Conservation (phyloP, 106 monocot species). For the Amphibolis antarctica region DNA sequence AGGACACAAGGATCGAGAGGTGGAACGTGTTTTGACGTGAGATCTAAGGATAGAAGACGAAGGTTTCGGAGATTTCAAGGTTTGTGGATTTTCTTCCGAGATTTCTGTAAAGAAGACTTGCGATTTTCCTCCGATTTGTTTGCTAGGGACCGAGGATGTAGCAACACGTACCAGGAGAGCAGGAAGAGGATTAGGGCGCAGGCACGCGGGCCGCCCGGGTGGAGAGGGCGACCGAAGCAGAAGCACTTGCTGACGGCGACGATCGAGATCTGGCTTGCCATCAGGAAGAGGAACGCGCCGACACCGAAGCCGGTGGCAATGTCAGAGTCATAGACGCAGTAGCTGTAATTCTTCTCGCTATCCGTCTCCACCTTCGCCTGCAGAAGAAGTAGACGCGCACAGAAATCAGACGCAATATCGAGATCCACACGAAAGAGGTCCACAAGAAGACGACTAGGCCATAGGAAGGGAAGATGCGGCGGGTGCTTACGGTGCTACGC, state of each 20-base stretch:
- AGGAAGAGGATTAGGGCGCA: conserved; percentile 21
- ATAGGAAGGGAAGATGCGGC: neutral
- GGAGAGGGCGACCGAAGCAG: conserved; percentile 20
- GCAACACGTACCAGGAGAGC: conserved; percentile 19
- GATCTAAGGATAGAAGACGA: neutral
- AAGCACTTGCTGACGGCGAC: conserved; percentile 15
- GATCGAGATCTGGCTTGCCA: conserved; percentile 17
- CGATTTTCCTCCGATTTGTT: too few relatives aligned
- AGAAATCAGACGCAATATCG: conserved; percentile 5
- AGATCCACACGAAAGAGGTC: neutral
- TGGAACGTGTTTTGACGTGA: neutral
- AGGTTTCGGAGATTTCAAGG: too few relatives aligned
- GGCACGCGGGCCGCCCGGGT: conserved; percentile 19
- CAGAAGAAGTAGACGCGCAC: neutral
- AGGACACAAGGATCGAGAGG: neutral
- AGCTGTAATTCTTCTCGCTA: conserved; percentile 13
- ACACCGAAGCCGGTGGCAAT: conserved; percentile 21
- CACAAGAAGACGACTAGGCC: too few relatives aligned
- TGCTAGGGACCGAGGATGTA: too few relatives aligned
- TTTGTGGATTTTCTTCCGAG: too few relatives aligned
- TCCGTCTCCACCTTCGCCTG: conserved; percentile 11
- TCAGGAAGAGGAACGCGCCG: conserved; percentile 15
- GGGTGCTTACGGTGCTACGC: conserved; percentile 16
- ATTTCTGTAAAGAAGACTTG: too few relatives aligned
- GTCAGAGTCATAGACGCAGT: conserved; percentile 26